phyloP scores from a whole-genome alignment of 345 rosid species.

The Heritiera littoralis region DNA sequence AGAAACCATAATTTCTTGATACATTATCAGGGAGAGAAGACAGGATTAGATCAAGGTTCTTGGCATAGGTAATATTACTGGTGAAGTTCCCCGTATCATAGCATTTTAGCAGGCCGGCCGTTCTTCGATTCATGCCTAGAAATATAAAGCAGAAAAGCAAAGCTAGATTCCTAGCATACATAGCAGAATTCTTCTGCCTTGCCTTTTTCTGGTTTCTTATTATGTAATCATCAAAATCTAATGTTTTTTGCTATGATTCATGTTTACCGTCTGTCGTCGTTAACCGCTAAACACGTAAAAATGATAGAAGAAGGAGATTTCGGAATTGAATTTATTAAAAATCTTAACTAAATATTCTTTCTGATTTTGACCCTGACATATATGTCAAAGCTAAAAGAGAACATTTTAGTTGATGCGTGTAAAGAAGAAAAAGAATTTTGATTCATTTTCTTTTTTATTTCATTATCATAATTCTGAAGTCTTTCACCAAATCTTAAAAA shows the following conservation, averaged over 20 bases:
- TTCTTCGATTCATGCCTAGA: neutral
- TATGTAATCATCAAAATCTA: too few species aligned
- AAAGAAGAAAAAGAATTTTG: too few species aligned
- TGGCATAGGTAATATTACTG: neutral
- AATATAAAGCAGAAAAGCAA: neutral
- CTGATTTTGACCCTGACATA: neutral
- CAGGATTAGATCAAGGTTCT: conserved; percentile 23
- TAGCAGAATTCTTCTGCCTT: neutral
- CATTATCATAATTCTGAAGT: too few species aligned
- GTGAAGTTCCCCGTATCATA: neutral
- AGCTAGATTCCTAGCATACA: neutral
- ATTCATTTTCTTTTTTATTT: too few species aligned
- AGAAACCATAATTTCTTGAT: conserved; percentile 28
- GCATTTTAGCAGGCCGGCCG: neutral
- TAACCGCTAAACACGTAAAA: neutral
- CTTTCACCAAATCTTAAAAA: too few species aligned
- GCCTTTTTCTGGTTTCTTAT: neutral
- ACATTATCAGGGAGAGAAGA: conserved; percentile 34
- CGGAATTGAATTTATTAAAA: neutral
- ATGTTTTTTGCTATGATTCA: too few species aligned
- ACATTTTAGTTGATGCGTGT: too few species aligned
- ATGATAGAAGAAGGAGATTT: too few species aligned
- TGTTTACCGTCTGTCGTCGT: too few species aligned
- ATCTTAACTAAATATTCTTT: neutral
- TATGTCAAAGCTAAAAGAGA: too few species aligned